These are phyloP conservation scores for Xylaria arbuscula DNA, from an alignment of 2,329 filamentous ascomycete genomes.

Conservation along the genomic window DNA sequence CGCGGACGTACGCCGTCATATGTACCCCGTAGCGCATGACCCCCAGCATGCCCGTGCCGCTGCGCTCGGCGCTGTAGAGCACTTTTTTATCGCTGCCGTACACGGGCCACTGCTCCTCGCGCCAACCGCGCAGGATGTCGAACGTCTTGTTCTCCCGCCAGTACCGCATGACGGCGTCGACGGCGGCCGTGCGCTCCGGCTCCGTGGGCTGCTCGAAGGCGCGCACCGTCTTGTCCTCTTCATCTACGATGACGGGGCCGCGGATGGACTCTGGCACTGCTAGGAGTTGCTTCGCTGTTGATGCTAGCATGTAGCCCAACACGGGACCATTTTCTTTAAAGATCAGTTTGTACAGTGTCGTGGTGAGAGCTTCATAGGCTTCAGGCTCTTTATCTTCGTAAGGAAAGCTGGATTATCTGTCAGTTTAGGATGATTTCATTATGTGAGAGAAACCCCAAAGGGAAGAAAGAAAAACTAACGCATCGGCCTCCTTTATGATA, in stretches of 20 bases:
- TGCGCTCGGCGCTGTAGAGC: constrained; percentile 81
- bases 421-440: background rate
- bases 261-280: constrained; percentile 62
- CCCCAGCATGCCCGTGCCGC: constrained; percentile 78
- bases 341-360: constrained; percentile 73
- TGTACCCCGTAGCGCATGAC: constrained; percentile 83
- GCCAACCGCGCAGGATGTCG: constrained; percentile 79
- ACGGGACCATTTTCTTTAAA: constrained; percentile 63
- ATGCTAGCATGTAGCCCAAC: constrained; percentile 69
- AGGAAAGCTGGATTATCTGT: constrained; percentile 71
- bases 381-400: constrained; percentile 72
- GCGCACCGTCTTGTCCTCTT: constrained; percentile 69
- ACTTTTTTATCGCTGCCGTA: constrained; percentile 72
- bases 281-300: constrained; percentile 62
- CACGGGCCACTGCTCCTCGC: constrained; percentile 84
- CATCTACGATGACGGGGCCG: constrained; percentile 71
- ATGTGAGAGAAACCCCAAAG: background rate
- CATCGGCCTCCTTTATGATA: constrained; percentile 64
- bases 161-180: constrained; percentile 68
- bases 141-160: constrained; percentile 81
- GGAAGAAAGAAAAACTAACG: constrained; percentile 55
- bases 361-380: constrained; percentile 65
- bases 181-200: constrained; percentile 68
- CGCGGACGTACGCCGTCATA: constrained; percentile 77
- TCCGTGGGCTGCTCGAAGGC: constrained; percentile 69